phyloP scores from a whole-genome alignment of 768 basidiomycete species.

The Terana coerulea region DNA sequence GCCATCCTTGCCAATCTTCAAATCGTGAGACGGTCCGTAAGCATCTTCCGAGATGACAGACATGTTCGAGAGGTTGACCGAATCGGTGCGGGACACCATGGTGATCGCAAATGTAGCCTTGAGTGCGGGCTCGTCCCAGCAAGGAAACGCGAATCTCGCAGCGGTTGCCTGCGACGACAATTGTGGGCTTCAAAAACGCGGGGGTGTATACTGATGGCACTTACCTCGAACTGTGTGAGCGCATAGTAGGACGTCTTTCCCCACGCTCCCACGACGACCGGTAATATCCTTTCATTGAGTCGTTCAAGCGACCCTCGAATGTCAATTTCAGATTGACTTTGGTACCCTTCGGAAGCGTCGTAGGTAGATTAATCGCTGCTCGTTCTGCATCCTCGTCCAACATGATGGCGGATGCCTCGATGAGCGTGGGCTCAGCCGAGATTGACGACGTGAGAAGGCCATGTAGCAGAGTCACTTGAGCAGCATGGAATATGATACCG shows the following conservation, averaged over 20 bases:
- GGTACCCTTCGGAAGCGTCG: slow-evolving; percentile 58
- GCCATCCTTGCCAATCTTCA: slow-evolving; percentile 8
- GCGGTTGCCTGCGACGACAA: slow-evolving; percentile 61
- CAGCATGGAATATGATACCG: slow-evolving; percentile 60
- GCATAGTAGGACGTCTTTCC: slow-evolving; percentile 66
- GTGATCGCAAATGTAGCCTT: slow-evolving; percentile 81
- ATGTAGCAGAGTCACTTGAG: slow-evolving; percentile 52
- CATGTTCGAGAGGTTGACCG: slow-evolving; percentile 87
- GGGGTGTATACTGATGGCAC: background rate
- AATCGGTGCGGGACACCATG: slow-evolving; percentile 73
- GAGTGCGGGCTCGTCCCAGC: slow-evolving; percentile 91
- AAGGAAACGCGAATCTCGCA: slow-evolving; percentile 79
- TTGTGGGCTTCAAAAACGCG: background rate
- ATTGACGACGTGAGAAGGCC: slow-evolving; percentile 52
- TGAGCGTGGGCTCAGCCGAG: slow-evolving; percentile 42
- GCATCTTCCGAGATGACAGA: slow-evolving; percentile 59
- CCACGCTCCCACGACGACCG: slow-evolving; percentile 56
- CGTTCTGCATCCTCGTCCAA: slow-evolving; percentile 66
- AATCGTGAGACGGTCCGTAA: slow-evolving; percentile 30
- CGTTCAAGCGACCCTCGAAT: slow-evolving; percentile 64
- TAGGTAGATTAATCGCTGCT: slow-evolving; percentile 54
- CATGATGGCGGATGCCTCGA: slow-evolving; percentile 39
- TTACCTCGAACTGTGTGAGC: slow-evolving; percentile 87
- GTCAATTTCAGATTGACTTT: slow-evolving; percentile 67
- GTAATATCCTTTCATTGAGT: slow-evolving; percentile 83